phyloP scores from a whole-genome alignment of 306 rosid genomes.

The Rubus parviflorus region DNA sequence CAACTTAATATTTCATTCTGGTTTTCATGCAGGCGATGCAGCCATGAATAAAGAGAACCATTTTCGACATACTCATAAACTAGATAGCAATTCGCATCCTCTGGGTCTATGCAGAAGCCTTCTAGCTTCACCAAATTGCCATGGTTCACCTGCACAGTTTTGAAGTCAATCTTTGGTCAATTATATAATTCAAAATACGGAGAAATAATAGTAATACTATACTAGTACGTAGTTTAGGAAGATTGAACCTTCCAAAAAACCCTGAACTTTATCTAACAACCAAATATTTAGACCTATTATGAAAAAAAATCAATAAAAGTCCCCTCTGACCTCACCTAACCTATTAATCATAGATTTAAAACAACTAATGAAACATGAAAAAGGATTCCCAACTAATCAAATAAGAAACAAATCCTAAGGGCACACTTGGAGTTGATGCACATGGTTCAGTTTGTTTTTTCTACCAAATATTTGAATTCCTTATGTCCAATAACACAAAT shows the following conservation, averaged over 20 bases:
- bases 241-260: neutral
- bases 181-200: neutral
- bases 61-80: constrained; percentile 82
- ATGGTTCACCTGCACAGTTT: constrained; percentile 76
- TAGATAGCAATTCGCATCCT: constrained; percentile 70
- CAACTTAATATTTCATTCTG: constrained; percentile 46
- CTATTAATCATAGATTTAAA: neutral
- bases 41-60: constrained; percentile 77
- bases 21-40: constrained; percentile 72
- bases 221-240: neutral
- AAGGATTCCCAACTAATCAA: neutral
- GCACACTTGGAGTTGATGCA: neutral
- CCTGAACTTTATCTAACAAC: constrained; percentile 3
- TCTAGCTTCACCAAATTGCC: constrained; percentile 92
- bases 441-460: constrained; percentile 2
- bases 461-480: neutral
- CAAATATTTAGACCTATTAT: neutral
- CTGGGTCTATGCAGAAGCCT: constrained; percentile 83
- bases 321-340: constrained; percentile 15
- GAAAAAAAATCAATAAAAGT: neutral
- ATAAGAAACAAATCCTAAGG: neutral
- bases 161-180: constrained; percentile 14
- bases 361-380: neutral
- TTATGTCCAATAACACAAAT: neutral
- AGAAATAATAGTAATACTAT: neutral